Conservation (phyloP, 2,329 filamentous ascomycete species). For the Colletotrichum tanaceti region DNA sequence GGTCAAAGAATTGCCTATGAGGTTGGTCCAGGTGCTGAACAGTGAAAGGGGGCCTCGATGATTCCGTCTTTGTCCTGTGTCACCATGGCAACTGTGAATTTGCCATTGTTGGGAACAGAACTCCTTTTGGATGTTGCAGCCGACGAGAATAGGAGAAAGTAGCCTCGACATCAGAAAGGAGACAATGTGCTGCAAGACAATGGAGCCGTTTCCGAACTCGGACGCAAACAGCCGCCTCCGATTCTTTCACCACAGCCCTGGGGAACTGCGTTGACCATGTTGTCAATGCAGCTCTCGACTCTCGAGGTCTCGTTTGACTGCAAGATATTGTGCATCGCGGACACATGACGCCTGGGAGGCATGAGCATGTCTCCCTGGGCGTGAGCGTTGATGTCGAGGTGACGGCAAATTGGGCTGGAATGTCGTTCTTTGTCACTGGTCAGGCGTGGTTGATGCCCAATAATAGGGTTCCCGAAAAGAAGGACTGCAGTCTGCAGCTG, state of each 20-base stretch:
- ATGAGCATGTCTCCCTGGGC: background rate
- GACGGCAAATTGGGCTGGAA: background rate
- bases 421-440: conserved; percentile 9
- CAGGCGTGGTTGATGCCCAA: conserved; percentile 20
- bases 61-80: background rate
- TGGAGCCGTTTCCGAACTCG: background rate
- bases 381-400: background rate
- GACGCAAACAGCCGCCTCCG: background rate
- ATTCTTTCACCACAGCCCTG: background rate
- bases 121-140: background rate
- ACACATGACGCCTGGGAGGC: conserved; percentile 22
- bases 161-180: background rate
- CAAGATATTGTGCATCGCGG: conserved; percentile 34
- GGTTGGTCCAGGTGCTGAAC: no score
- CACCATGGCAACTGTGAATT: background rate
- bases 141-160: background rate
- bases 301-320: conserved; percentile 13
- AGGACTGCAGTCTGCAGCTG: conserved; percentile 29
- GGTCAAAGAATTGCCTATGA: background rate
- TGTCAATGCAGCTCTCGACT: background rate
- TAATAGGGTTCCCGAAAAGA: background rate
- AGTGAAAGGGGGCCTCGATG: background rate
- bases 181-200: background rate
- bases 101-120: no score
- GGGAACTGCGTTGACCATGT: background rate